Conservation (phyloP, 73 alveolate species). For the Paramecium tetraurelia region DNA sequence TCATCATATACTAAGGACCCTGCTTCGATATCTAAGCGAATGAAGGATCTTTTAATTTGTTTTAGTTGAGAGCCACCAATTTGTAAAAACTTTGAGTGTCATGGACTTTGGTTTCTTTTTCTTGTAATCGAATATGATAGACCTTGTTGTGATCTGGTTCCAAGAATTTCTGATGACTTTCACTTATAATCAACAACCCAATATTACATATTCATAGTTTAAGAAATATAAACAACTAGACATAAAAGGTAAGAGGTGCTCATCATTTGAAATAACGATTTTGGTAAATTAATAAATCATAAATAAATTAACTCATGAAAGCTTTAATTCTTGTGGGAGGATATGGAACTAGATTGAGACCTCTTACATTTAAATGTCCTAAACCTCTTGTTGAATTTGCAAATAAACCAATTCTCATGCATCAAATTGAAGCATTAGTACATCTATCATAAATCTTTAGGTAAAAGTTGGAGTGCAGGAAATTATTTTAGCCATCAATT, state of each 20-base stretch:
- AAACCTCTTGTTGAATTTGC: constrained; percentile 90
- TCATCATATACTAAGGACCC: background rate
- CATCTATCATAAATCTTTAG: background rate
- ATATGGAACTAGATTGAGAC: constrained; percentile 94
- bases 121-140: background rate
- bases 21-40: background rate
- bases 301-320: constrained; percentile 60
- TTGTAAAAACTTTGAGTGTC: background rate
- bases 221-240: background rate
- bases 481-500: constrained; percentile 89
- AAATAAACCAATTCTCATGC: constrained; percentile 90
- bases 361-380: constrained; percentile 89
- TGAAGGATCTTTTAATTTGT: background rate
- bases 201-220: background rate
- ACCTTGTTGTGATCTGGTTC: background rate
- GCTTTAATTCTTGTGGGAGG: constrained; percentile 95
- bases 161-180: background rate
- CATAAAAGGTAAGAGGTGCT: background rate
- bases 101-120: background rate
- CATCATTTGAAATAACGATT: background rate
- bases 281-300: background rate
- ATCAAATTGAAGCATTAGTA: constrained; percentile 87
- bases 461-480: constrained; percentile 92
- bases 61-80: background rate
- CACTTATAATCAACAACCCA: background rate